phyloP scores from a whole-genome alignment of 1,139 yeast genomes.

The Arxiozyma heterogenica region DNA sequence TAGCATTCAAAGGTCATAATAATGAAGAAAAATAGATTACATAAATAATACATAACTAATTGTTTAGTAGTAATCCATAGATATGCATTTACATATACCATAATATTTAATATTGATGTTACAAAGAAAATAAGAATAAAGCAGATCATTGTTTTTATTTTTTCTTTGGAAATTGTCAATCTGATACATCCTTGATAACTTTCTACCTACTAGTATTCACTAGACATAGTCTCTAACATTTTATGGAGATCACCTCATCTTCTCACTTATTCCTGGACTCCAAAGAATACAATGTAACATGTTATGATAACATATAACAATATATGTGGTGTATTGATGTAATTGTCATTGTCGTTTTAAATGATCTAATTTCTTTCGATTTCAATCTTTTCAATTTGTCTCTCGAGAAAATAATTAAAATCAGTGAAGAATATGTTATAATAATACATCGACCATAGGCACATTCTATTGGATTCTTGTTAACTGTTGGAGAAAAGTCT shows the following conservation, averaged over 20 bases:
- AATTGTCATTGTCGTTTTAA: not conserved
- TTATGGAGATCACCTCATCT: no score
- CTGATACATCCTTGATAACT: no score
- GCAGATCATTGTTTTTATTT: no score
- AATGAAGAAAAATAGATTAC: slow-evolving; percentile 1
- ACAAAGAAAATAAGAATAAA: not conserved
- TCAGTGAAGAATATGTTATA: not conserved
- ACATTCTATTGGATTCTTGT: not conserved
- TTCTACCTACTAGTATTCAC: no score
- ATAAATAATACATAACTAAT: not conserved
- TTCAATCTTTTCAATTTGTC: not conserved
- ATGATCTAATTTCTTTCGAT: not conserved
- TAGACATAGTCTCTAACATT: no score
- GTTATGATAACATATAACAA: not conserved
- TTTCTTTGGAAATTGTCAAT: not conserved
- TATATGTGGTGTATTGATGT: not conserved
- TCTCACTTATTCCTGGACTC: no score
- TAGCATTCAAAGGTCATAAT: slow-evolving; percentile 71
- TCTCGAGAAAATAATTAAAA: not conserved
- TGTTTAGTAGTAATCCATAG: not conserved
- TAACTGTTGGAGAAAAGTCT: not conserved
- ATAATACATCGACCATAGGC: no score
- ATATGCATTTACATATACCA: not conserved
- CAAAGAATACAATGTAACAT: no score
- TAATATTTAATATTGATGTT: not conserved